Evolutionary conservation across 2,329 filamentous ascomycete genomes (phyloP).

Genomic region (Colletotrichum camelliae): DNA sequence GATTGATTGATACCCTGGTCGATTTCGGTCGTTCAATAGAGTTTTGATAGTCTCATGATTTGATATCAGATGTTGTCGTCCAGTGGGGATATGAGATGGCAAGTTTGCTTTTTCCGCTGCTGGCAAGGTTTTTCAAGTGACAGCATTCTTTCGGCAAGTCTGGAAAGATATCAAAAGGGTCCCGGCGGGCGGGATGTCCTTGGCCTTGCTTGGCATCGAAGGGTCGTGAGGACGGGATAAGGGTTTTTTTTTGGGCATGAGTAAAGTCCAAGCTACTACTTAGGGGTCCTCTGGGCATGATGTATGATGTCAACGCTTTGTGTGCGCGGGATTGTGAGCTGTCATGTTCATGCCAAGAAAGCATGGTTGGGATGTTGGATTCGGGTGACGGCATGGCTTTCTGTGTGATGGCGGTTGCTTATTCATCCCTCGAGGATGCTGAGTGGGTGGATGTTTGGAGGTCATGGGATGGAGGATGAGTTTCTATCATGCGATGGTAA

Average conservation of each 20-base stretch:
- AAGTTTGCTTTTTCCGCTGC: neutral
- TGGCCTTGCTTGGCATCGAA: neutral
- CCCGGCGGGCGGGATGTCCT: neutral
- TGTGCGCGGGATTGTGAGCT: neutral
- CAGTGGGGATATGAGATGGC: neutral
- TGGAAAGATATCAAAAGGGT: neutral
- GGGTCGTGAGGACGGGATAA: neutral
- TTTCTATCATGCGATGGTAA: neutral
- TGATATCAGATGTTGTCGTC: neutral
- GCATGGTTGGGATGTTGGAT: neutral
- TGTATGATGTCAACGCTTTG: neutral
- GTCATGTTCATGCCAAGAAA: constrained; percentile 1
- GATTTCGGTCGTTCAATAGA: neutral
- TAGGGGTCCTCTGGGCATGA: neutral
- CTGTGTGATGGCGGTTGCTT: neutral
- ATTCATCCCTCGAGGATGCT: neutral
- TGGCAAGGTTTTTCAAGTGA: neutral
- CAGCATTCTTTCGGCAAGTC: neutral
- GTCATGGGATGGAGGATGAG: neutral
- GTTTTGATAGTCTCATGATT: neutral
- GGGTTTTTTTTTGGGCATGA: neutral
- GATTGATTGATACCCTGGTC: neutral
- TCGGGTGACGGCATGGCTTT: neutral
- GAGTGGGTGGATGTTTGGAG: neutral
- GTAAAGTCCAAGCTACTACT: neutral